Evolutionary conservation across 306 rosid genomes (phyloP), one percentile per base, ranked within the genome.

Genomic region (Glycine soja): DNA sequence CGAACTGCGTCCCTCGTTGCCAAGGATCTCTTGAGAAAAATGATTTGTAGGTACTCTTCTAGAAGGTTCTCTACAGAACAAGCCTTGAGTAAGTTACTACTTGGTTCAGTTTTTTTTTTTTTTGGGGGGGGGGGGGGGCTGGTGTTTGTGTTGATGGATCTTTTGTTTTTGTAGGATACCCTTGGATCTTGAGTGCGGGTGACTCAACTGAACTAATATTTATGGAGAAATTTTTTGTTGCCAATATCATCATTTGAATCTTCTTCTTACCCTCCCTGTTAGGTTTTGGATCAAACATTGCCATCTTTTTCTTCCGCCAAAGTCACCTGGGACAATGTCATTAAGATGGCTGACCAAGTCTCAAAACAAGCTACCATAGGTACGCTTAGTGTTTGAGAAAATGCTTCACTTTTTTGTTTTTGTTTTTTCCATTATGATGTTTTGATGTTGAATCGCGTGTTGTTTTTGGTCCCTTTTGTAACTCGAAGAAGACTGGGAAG

Each of bases 111-210:
- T n/a, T n/a, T n/a, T 0, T 1, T 4, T 11, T 38, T 38, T 1
- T 51, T 4, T n/a, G n/a, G 19, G 8, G 19, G 6, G 0, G n/a
- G n/a, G n/a, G n/a, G n/a, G n/a, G n/a, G n/a, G n/a, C n/a, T n/a
- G n/a, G n/a, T n/a, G 6, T 16, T 69, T 18, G 8, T 40, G 52
- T 9, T 52, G 13, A 51, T 77, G 30, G 7, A 0, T 57, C 45
- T 42, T 76, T 53, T 32, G 38, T 74, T 5, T 51, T 34, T 77
- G 24, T 88, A 92, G 95, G 92, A 36, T 97, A 95, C 50, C 92
- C 98, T 8, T 95, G 98, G 98, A 92, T 95, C 65, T 46, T 89
- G 83, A 89, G 85, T 64, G 97, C 89, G 10, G 97, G 97, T 74
- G 92, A 88, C 64, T 61, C 80, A 3, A 36, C 11, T 47, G 82